Evolutionary conservation across 2,329 filamentous ascomycete species (phyloP).

Genomic region (Neoascochyta sp.): DNA sequence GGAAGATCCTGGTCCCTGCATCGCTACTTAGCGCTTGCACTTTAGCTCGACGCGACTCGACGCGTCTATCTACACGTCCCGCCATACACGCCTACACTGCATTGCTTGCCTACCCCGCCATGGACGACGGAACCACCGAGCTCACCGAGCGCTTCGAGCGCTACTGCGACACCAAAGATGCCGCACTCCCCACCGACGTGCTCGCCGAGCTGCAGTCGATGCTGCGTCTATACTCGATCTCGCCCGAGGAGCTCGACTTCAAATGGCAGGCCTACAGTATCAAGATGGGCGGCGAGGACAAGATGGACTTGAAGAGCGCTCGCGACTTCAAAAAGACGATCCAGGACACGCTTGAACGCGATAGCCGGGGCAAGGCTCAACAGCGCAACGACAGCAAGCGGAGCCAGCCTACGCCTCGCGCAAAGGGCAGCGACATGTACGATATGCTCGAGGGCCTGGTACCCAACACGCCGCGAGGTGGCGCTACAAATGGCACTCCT

Average conservation of each 20-base stretch:
- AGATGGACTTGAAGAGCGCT: constrained; percentile 65
- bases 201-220: constrained; percentile 80
- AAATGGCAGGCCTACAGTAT: constrained; percentile 99
- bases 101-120: constrained; percentile 26
- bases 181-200: constrained; percentile 69
- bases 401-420: constrained; percentile 57
- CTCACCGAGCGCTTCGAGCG: constrained; percentile 60
- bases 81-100: constrained; percentile 1
- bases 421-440: constrained; percentile 64
- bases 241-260: constrained; percentile 84
- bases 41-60: constrained; percentile 23
- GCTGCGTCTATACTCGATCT: constrained; percentile 75
- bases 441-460: constrained; percentile 63
- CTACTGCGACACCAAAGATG: constrained; percentile 52
- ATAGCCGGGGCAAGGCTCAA: constrained; percentile 64
- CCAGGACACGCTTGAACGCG: constrained; percentile 77
- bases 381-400: constrained; percentile 60
- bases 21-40: constrained; percentile 17
- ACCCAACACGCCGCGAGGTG: constrained; percentile 42
- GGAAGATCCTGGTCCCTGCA: constrained; percentile 13
- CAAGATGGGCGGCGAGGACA: constrained; percentile 80
- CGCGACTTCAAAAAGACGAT: constrained; percentile 81
- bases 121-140: constrained; percentile 51
- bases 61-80: constrained; percentile 24
- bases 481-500: constrained; percentile 40